Base-by-base conservation (phyloP, 1,284 basidiomycete genomes). In the Ganoderma multipileum region DNA sequence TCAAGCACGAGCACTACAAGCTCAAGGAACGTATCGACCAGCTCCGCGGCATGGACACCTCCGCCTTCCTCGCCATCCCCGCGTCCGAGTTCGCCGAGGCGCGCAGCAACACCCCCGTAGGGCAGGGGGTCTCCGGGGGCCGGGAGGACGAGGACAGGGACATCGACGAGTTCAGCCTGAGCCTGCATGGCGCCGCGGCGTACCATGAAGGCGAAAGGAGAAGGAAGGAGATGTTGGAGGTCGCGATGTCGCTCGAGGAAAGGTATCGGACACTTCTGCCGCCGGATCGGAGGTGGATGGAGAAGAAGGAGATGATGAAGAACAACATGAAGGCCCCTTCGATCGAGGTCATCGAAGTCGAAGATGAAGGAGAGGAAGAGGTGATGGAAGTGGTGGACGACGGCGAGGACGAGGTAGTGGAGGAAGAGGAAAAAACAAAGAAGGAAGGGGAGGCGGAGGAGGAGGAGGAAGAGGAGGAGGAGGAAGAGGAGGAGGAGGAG, bases 1-100 rank as follows among this genome's bases (percentile, higher is more conserved):
- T 98, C 69, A 90, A 93, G 78, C 92, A 95, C 72, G 94, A 96
- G 76, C 94, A 96, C 71, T 95, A 96, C 82, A 96, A 96, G 79
- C 89, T 98, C 75, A 91, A 92, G 75, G 90, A 95, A 76, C 89
- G 95, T 41, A 93, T 97, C 71, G 95, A 97, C 58, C 91, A 96
- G 76, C 84, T 97, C 68, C 88, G 87, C 70, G 84, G 82, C 23
- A 91, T 94, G 87, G 93, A 95, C 71, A 79, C 86, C 55, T 80
- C 85, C 61, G 88, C 90, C 1, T 95, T 94, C 79, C 84, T 92
- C 44, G 76, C 83, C 36, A 81, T 93, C 57, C 86, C 90, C 60
- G 84, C 86, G 7, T 81, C 85, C 20, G 83, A 83, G 38, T 92
- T 93, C 76, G 44, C 64, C 11, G 61, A 66, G 4, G 65, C 52